These are phyloP conservation scores for Beta corolliflora DNA, from an alignment of 179 eudicot genomes.

Conservation along the genomic window DNA sequence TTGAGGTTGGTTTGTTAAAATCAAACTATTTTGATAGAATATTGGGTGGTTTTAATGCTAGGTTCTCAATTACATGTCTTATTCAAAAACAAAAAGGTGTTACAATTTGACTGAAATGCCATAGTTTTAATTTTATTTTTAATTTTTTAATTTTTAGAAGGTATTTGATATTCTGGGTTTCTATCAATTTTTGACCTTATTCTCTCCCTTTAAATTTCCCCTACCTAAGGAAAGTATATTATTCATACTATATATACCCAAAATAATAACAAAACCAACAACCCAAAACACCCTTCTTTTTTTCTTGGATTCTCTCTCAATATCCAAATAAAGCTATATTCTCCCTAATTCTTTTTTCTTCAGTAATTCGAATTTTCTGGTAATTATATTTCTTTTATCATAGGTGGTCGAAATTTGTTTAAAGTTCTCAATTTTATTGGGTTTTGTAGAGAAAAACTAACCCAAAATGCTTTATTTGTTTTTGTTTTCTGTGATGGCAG, in stretches of 20 bases:
- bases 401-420: conserved; percentile 24
- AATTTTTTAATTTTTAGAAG: background rate
- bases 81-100: conserved; percentile 24
- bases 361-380: conserved; percentile 24
- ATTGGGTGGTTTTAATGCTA: conserved; percentile 20
- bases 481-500: conserved; percentile 9
- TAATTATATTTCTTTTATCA: conserved; percentile 9
- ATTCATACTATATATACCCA: conserved; percentile 25
- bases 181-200: conserved; percentile 36
- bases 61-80: conserved; percentile 32
- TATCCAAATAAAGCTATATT: conserved; percentile 11
- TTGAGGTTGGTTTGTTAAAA: conserved; percentile 15
- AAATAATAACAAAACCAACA: conserved; percentile 32
- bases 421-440: conserved; percentile 4
- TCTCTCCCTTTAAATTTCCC: conserved; percentile 6
- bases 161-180: conserved; percentile 29
- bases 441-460: conserved; percentile 17
- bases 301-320: conserved; percentile 40
- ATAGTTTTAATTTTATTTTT: conserved; percentile 10
- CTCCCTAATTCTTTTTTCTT: conserved; percentile 14
- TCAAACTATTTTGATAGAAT: conserved; percentile 4
- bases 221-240: conserved; percentile 3
- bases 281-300: conserved; percentile 26
- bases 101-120: conserved; percentile 49
- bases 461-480: background rate